These are phyloP conservation scores for Yamadazyma olivae DNA, from an alignment of 805 yeast genomes.

Conservation along the genomic window DNA sequence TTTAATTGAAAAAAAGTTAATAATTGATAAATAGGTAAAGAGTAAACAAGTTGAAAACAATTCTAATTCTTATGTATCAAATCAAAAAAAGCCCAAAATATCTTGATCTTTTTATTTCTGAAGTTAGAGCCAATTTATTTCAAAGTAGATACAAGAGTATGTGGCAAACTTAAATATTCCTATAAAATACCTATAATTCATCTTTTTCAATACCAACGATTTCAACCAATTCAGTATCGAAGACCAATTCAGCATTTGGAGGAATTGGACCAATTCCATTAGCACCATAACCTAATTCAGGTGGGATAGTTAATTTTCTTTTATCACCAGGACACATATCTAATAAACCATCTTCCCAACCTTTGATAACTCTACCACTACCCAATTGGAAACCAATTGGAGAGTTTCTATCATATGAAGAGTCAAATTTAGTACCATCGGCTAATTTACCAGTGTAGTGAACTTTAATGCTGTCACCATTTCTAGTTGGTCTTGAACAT, in stretches of 20 bases:
- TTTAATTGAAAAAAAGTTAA: no score
- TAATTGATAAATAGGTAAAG: no score
- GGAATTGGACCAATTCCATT: constrained; percentile 79
- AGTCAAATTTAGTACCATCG: constrained; percentile 73
- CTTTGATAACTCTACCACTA: constrained; percentile 72
- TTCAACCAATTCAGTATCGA: constrained; percentile 62
- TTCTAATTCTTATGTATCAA: no score
- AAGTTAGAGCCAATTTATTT: no score
- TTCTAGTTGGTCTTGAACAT: constrained; percentile 55
- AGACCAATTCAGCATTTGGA: constrained; percentile 67
- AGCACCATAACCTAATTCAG: constrained; percentile 73
- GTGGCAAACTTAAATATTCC: no score
- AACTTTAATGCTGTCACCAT: constrained; percentile 69
- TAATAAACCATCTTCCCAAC: constrained; percentile 85
- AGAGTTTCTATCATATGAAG: constrained; percentile 57
- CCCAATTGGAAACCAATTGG: constrained; percentile 80
- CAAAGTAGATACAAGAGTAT: no score
- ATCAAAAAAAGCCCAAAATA: no score
- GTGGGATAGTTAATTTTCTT: constrained; percentile 76
- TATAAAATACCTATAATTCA: no score
- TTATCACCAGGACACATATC: constrained; percentile 86
- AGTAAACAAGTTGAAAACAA: no score
- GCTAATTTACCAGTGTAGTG: constrained; percentile 75
- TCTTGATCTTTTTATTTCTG: no score
- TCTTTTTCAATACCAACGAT: constrained; percentile 26